phyloP scores from a whole-genome alignment of 805 yeast genomes.

The Kregervanrija pseudodelftensis region DNA sequence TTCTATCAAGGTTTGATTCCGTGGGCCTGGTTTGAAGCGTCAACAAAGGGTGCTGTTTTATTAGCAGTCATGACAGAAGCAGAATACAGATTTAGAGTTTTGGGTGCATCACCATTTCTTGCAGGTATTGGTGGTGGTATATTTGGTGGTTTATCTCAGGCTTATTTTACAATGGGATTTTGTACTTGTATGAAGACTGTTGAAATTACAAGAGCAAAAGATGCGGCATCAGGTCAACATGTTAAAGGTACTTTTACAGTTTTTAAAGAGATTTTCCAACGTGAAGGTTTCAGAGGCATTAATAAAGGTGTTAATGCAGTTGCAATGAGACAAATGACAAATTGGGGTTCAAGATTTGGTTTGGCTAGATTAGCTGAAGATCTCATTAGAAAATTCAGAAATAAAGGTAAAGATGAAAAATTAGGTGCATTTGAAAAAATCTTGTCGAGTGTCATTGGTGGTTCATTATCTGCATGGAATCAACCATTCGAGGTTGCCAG shows the following conservation, averaged over 20 bases:
- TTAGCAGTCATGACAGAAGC: conserved; percentile 89
- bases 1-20: conserved; percentile 97
- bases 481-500: conserved; percentile 98
- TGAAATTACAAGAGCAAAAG: conserved; percentile 88
- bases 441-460: conserved; percentile 83
- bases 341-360: conserved; percentile 98
- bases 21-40: conserved; percentile 99
- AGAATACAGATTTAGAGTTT: conserved; percentile 62
- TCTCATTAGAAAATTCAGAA: conserved; percentile 55
- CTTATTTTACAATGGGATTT: conserved; percentile 94
- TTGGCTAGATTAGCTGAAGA: conserved; percentile 89
- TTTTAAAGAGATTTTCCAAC: conserved; percentile 72
- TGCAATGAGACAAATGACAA: conserved; percentile 97
- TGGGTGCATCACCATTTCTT: conserved; percentile 65
- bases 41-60: conserved; percentile 97
- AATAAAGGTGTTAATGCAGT: conserved; percentile 98
- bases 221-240: conserved; percentile 55
- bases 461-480: conserved; percentile 97
- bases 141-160: conserved; percentile 93
- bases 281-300: conserved; percentile 90
- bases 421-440: conserved; percentile 76
- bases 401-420: conserved; percentile 48
- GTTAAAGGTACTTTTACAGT: conserved; percentile 78
- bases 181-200: conserved; percentile 99
- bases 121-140: conserved; percentile 96